phyloP scores from a whole-genome alignment of 805 yeast genomes.

The Spencermartinsiella europaea region DNA sequence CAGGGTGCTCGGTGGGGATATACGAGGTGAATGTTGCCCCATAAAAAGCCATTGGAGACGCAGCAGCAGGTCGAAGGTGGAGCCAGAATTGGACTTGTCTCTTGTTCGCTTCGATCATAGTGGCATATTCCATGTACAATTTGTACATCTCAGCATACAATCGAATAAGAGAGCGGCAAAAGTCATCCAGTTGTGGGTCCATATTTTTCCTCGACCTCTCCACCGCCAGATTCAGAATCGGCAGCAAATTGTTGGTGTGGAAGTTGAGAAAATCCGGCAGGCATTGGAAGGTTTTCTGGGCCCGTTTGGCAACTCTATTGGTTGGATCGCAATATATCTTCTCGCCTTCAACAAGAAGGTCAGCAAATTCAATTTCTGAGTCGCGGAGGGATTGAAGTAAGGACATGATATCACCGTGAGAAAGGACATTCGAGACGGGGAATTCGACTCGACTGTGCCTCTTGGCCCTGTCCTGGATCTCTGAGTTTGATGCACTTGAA shows the following conservation, averaged over 20 bases:
- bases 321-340: slow-evolving; percentile 15
- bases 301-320: slow-evolving; percentile 9
- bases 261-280: slow-evolving; percentile 21
- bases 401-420: background rate
- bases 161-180: slow-evolving; percentile 5
- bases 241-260: slow-evolving; percentile 16
- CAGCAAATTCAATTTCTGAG: slow-evolving; percentile 3
- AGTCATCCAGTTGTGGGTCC: slow-evolving; percentile 9
- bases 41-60: slow-evolving; percentile 3
- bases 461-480: too few species aligned
- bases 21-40: slow-evolving; percentile 6
- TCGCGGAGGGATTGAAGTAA: background rate
- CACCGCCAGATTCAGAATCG: slow-evolving; percentile 15
- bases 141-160: slow-evolving; percentile 10
- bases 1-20: slow-evolving; percentile 13
- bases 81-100: slow-evolving; percentile 13
- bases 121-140: slow-evolving; percentile 19
- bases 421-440: background rate
- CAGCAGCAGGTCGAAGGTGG: slow-evolving; percentile 3
- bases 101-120: slow-evolving; percentile 12
- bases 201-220: slow-evolving; percentile 8
- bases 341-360: slow-evolving; percentile 12
- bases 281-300: slow-evolving; percentile 14
- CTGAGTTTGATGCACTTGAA: too few species aligned
- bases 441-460: background rate